Percentiles rank a stretch among this genome's conserved stretches.
Evolutionary conservation across 345 rosid species (phyloP).

Genomic region (Ceriops zippeliana): DNA sequence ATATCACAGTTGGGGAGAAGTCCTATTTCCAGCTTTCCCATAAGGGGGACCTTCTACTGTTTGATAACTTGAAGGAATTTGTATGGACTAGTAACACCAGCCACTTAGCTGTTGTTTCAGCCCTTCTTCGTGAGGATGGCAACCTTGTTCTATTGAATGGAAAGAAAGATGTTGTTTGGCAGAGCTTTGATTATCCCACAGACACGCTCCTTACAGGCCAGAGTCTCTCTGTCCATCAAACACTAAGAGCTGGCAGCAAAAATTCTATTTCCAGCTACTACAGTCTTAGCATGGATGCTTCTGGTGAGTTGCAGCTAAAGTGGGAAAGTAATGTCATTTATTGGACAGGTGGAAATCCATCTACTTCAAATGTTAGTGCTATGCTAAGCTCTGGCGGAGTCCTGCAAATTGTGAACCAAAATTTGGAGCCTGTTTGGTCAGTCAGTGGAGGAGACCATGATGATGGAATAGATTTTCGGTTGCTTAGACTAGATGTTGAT

Average conservation of each 20-base stretch:
- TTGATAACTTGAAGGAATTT: constrained; percentile 42
- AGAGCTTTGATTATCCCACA: constrained; percentile 68
- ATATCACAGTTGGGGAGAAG: constrained; percentile 40
- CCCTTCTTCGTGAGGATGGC: constrained; percentile 60
- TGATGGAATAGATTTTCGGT: constrained; percentile 54
- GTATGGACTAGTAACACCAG: constrained; percentile 61
- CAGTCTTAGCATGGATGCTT: constrained; percentile 53
- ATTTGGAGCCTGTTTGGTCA: constrained; percentile 48
- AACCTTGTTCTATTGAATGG: constrained; percentile 56
- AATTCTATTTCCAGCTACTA: constrained; percentile 64
- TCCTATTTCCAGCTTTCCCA: constrained; percentile 63
- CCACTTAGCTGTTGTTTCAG: constrained; percentile 53
- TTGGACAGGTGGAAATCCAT: constrained; percentile 50
- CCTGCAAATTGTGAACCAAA: constrained; percentile 42
- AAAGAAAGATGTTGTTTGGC: constrained; percentile 50
- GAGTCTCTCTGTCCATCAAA: constrained; percentile 35
- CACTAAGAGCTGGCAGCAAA: constrained; percentile 60
- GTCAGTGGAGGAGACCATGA: constrained; percentile 67
- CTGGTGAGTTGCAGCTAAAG: constrained; percentile 52
- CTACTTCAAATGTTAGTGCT: constrained; percentile 42
- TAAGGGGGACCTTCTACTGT: constrained; percentile 61
- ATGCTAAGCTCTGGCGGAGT: constrained; percentile 59
- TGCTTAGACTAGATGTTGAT: constrained; percentile 66
- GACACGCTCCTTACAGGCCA: constrained; percentile 77
- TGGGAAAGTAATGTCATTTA: constrained; percentile 63